Evolutionary conservation across 2,329 filamentous ascomycete species (phyloP).

Genomic region (Botrytis tulipae): DNA sequence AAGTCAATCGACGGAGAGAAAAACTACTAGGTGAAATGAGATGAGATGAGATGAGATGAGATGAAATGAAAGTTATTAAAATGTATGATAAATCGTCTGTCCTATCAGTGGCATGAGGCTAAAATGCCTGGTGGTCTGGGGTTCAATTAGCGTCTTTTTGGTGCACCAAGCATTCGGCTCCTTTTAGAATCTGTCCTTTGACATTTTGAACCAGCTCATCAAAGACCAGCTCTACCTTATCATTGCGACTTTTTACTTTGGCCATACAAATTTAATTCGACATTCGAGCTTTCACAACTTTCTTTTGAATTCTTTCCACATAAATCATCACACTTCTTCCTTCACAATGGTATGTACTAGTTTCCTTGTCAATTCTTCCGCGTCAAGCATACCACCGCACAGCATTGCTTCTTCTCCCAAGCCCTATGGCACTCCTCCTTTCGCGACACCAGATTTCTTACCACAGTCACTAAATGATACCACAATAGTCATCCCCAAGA

Average conservation of each 20-base stretch:
- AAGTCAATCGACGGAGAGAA: too few species aligned
- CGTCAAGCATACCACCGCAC: background rate
- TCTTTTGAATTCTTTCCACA: background rate
- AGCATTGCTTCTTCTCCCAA: background rate
- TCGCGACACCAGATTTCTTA: background rate
- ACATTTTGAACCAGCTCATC: conserved; percentile 19
- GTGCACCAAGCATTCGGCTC: conserved; percentile 11
- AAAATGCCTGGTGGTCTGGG: conserved; percentile 8
- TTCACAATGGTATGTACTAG: conserved; percentile 16
- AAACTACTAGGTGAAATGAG: background rate
- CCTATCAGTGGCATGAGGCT: conserved; percentile 7
- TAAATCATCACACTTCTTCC: background rate
- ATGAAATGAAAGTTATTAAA: background rate
- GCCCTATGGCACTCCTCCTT: background rate
- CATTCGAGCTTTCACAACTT: background rate
- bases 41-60: background rate
- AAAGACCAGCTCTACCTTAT: conserved; percentile 11
- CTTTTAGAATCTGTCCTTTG: conserved; percentile 23
- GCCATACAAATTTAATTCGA: background rate
- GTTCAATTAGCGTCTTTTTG: conserved; percentile 18
- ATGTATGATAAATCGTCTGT: background rate
- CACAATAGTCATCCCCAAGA: conserved; percentile 39
- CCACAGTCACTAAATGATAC: background rate
- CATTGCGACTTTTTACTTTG: background rate
- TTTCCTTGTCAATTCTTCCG: background rate